These are phyloP conservation scores for Amanita jacksonii DNA, from an alignment of 768 basidiomycete genomes.

Conservation along the genomic window DNA sequence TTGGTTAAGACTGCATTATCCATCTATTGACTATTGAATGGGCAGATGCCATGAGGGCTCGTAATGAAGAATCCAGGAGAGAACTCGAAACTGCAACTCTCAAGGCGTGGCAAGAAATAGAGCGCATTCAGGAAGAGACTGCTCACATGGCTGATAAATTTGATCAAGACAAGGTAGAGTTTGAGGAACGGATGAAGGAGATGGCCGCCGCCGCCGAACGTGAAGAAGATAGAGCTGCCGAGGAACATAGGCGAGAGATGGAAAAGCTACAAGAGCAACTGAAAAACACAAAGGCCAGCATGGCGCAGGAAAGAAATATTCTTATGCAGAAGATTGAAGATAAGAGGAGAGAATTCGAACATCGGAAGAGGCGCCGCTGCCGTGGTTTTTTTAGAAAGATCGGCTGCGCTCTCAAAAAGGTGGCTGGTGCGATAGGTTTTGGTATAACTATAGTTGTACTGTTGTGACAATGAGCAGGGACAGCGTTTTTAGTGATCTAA, in stretches of 20 bases:
- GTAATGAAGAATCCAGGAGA: constrained; percentile 35
- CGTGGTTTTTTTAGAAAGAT: too few species aligned
- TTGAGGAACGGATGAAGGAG: constrained; percentile 21
- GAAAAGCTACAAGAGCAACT: too few species aligned
- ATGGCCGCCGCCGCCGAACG: constrained; percentile 13
- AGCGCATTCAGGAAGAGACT: constrained; percentile 29
- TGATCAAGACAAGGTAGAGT: constrained; percentile 23
- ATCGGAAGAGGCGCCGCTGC: too few species aligned
- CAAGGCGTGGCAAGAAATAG: constrained; percentile 34
- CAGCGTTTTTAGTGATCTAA: too few species aligned
- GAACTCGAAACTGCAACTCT: constrained; percentile 36
- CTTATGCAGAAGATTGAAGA: too few species aligned
- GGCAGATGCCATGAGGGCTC: constrained; percentile 27
- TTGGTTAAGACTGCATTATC: neutral
- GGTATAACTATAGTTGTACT: too few species aligned
- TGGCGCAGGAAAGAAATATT: too few species aligned
- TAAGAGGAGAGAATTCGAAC: too few species aligned
- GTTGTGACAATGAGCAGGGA: too few species aligned
- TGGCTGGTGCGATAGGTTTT: too few species aligned
- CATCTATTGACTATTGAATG: neutral
- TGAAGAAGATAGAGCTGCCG: constrained; percentile 10
- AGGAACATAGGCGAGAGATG: constrained; percentile 13
- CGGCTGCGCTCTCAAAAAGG: too few species aligned
- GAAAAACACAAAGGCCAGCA: too few species aligned
- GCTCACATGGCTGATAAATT: constrained; percentile 31